phyloP scores from a whole-genome alignment of 768 basidiomycete genomes.

The Hypsizygus marmoreus region DNA sequence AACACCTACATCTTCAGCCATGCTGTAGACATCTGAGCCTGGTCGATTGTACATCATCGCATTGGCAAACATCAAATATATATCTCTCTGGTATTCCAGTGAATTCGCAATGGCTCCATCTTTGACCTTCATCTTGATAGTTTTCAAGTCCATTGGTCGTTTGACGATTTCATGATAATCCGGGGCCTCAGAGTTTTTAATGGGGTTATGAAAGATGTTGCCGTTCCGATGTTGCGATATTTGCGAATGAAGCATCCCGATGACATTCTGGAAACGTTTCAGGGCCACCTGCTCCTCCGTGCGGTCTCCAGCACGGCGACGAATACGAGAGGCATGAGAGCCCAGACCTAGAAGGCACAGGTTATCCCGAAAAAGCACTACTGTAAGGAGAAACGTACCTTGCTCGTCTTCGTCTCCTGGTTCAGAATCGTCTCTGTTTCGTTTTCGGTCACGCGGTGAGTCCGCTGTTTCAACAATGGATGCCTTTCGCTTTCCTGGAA shows the following conservation, averaged over 20 bases:
- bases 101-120: slow-evolving; percentile 82
- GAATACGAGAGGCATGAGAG: slow-evolving; percentile 24
- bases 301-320: slow-evolving; percentile 36
- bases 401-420: slow-evolving; percentile 67
- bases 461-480: slow-evolving; percentile 52
- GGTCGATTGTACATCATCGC: slow-evolving; percentile 97
- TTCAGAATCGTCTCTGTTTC: slow-evolving; percentile 67
- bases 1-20: slow-evolving; percentile 86
- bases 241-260: slow-evolving; percentile 76
- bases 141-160: slow-evolving; percentile 95
- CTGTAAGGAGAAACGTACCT: slow-evolving; percentile 28
- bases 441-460: slow-evolving; percentile 55
- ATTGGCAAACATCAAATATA: slow-evolving; percentile 94
- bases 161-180: slow-evolving; percentile 93
- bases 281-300: slow-evolving; percentile 55
- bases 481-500: slow-evolving; percentile 67
- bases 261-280: slow-evolving; percentile 80
- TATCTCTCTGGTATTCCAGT: slow-evolving; percentile 86
- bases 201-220: slow-evolving; percentile 89
- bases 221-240: slow-evolving; percentile 87
- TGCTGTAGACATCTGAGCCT: slow-evolving; percentile 80
- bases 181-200: slow-evolving; percentile 84
- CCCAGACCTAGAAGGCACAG: slow-evolving; percentile 27
- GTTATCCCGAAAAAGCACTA: not conserved
- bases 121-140: slow-evolving; percentile 82